These are phyloP conservation scores for Hanseniaspora uvarum DNA, from an alignment of 1,139 yeast species.

Conservation along the genomic window DNA sequence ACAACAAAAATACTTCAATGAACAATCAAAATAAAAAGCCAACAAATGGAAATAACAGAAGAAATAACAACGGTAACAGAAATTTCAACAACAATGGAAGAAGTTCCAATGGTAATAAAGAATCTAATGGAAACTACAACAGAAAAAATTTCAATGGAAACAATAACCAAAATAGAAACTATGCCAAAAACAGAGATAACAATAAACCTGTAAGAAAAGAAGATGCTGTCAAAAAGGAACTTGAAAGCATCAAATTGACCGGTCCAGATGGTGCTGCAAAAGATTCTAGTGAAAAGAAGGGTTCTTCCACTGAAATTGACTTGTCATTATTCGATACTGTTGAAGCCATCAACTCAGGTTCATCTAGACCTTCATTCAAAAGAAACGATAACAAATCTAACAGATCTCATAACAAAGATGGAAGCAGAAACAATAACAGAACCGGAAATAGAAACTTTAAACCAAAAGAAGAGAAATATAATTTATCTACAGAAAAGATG, in stretches of 20 bases:
- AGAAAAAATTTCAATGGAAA: background rate
- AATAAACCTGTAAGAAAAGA: background rate
- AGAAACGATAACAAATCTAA: background rate
- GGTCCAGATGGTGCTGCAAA: background rate
- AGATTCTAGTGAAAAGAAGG: background rate
- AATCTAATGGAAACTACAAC: background rate
- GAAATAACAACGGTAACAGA: background rate
- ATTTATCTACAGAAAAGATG: constrained; percentile 6
- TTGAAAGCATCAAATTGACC: background rate
- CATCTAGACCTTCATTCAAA: background rate
- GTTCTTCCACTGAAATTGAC: background rate
- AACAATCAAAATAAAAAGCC: background rate
- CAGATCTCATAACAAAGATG: background rate
- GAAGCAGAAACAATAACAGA: background rate
- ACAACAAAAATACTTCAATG: background rate
- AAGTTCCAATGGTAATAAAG: background rate
- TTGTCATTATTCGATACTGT: constrained; percentile 10
- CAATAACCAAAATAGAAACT: background rate
- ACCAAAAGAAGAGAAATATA: background rate
- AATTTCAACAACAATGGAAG: background rate
- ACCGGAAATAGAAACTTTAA: background rate
- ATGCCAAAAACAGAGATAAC: background rate
- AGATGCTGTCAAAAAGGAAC: background rate
- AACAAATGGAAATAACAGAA: background rate
- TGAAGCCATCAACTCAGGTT: background rate